These are phyloP conservation scores for Saraca asoca DNA, from an alignment of 331 rosid species.

Conservation along the genomic window DNA sequence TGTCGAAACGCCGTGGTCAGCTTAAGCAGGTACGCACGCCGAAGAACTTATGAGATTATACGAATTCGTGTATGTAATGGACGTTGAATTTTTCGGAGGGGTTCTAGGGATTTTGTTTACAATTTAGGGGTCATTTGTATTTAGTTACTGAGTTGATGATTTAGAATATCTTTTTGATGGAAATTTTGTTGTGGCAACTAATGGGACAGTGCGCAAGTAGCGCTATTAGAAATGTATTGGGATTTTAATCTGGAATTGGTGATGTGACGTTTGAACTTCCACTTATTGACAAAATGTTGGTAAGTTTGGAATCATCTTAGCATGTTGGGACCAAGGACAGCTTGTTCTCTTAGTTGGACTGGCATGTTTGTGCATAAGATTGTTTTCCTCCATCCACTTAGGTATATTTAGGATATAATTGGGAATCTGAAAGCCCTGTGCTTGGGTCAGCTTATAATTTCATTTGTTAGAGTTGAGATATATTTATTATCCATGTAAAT, in stretches of 20 bases:
- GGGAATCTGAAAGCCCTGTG: neutral
- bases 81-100: too few relatives aligned
- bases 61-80: neutral
- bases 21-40: slow-evolving; percentile 81
- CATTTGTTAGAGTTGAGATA: neutral
- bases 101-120: too few relatives aligned
- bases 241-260: neutral
- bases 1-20: slow-evolving; percentile 98
- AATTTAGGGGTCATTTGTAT: too few relatives aligned
- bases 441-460: neutral
- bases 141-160: too few relatives aligned
- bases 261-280: neutral
- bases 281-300: neutral
- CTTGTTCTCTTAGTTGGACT: neutral
- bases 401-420: neutral
- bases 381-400: neutral
- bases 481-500: slow-evolving; percentile 4
- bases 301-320: neutral
- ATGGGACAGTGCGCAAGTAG: too few relatives aligned
- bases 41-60: neutral
- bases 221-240: neutral
- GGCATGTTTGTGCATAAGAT: neutral
- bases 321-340: neutral
- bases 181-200: too few relatives aligned
- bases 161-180: too few relatives aligned